Conservation (phyloP, 1,139 yeast species). For the Pichia sp. region DNA sequence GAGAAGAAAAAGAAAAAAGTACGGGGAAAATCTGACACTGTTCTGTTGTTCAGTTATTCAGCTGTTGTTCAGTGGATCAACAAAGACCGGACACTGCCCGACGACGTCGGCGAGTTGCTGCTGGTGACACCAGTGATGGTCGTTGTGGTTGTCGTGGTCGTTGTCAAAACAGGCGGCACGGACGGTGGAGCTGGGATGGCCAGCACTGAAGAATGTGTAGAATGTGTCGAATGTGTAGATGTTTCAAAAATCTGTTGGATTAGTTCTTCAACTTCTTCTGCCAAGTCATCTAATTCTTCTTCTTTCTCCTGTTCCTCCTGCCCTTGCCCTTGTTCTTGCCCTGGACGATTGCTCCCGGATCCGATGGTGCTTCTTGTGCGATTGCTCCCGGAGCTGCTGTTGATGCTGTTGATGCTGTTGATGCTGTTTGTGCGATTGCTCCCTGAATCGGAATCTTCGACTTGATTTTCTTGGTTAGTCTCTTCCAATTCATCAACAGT, state of each 20-base stretch:
- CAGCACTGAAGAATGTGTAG: background rate
- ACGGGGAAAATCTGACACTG: no score
- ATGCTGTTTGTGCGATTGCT: constrained; percentile 15
- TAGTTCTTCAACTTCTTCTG: no score
- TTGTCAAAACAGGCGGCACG: background rate
- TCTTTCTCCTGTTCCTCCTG: constrained; percentile 15
- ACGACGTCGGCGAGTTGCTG: no score
- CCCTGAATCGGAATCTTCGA: constrained; percentile 1
- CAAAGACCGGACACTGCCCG: no score
- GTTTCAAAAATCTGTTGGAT: no score
- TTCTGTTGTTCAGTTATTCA: no score
- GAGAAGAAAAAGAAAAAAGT: no score
- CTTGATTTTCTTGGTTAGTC: constrained; percentile 6
- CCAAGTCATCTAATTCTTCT: no score
- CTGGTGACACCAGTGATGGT: no score
- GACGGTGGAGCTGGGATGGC: background rate
- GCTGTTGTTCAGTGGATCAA: no score
- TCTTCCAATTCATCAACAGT: constrained; percentile 15
- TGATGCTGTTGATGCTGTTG: constrained; percentile 8
- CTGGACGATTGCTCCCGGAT: constrained; percentile 5
- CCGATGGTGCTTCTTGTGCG: constrained; percentile 4
- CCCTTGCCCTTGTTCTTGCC: constrained; percentile 3
- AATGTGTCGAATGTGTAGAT: background rate
- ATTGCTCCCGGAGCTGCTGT: constrained; percentile 18
- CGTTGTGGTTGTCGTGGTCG: no score